Evolutionary conservation across 495 filamentous ascomycete genomes (phyloP), one percentile per base, ranked within the genome.

Genomic region (Neurospora sp.): DNA sequence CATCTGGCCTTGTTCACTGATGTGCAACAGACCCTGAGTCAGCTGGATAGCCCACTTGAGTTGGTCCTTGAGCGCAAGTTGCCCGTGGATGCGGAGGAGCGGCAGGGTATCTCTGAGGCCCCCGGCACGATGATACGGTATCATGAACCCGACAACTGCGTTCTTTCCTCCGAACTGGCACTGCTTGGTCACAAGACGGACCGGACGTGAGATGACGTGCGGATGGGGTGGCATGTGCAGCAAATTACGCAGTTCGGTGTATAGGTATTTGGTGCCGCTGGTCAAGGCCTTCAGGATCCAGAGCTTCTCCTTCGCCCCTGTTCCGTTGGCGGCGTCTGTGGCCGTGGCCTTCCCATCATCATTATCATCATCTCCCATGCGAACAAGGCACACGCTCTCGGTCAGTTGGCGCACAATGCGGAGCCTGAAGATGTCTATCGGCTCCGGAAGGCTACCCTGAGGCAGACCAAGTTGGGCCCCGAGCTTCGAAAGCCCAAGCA

Each of bases 251-350:
- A 86, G 75, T 71, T 86, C 85, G 72, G 82, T 80, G 74, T 84
- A 85, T 16, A 86, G 73, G 71, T 83, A 86, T 72, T 85, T 85
- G 44, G 83, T 81, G 72, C 79, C 80, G 73, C 84, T 86, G 12
- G 83, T 82, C 75, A 86, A 72, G 16, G 84, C 83, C 72, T 86
- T 86, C 77, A 86, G 77, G 73, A 86, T 83, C 81, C 79, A 85
- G 5, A 83, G 74, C 70, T 78, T 74, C 65, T 53, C 27, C 1
- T n/a, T 39, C 20, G 22, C 27, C 75, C 69, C 77, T 69, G 9
- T 22, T 53, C 10, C 39, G 12, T 22, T 71, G 37, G 7, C 35
- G 8, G 20, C 12, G 12, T 22, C 39, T 69, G 14, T 39, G 27
- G 7, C 31, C 14, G n/a, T 12, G 20, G 10, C 35, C 69, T 18